Conservation (phyloP, 2,329 filamentous ascomycete species). For the Penicillium sp. region DNA sequence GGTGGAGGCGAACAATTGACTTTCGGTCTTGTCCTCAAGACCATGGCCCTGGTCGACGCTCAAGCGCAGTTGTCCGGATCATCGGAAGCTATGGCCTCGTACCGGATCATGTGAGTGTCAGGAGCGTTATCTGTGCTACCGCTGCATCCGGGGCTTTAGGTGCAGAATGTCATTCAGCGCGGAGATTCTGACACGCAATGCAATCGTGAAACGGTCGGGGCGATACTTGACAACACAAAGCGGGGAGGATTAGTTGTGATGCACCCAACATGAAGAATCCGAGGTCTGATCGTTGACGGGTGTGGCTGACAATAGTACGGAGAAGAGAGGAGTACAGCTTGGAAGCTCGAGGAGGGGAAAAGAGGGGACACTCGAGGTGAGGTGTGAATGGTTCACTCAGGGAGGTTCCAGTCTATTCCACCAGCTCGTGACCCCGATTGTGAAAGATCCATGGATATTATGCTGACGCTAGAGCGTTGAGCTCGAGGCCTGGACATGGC, state of each 20-base stretch:
- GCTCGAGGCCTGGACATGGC: background rate
- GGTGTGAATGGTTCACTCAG: background rate
- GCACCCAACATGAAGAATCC: background rate
- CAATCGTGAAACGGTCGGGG: slow-evolving; percentile 5
- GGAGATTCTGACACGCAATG: slow-evolving; percentile 11
- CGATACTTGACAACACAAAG: background rate
- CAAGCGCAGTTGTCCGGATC: slow-evolving; percentile 8
- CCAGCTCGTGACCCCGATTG: slow-evolving; percentile 1
- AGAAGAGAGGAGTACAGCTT: slow-evolving; percentile 1
- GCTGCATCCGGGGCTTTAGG: slow-evolving; percentile 4
- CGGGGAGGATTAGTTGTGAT: background rate
- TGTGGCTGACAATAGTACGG: slow-evolving; percentile 12
- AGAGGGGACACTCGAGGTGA: background rate
- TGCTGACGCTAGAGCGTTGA: background rate
- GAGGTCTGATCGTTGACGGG: slow-evolving; percentile 8
- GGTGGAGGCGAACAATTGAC: slow-evolving; percentile 16
- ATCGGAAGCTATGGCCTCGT: background rate
- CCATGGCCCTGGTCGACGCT: background rate
- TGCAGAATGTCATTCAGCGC: slow-evolving; percentile 10
- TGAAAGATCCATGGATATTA: background rate
- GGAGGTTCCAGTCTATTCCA: slow-evolving; percentile 8
- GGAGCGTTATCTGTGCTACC: slow-evolving; percentile 6
- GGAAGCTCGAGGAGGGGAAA: background rate
- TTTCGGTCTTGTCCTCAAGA: slow-evolving; percentile 4
- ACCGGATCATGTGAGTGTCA: slow-evolving; percentile 7